Base-by-base conservation (phyloP, 345 rosid genomes). In the Balakata baccata region DNA sequence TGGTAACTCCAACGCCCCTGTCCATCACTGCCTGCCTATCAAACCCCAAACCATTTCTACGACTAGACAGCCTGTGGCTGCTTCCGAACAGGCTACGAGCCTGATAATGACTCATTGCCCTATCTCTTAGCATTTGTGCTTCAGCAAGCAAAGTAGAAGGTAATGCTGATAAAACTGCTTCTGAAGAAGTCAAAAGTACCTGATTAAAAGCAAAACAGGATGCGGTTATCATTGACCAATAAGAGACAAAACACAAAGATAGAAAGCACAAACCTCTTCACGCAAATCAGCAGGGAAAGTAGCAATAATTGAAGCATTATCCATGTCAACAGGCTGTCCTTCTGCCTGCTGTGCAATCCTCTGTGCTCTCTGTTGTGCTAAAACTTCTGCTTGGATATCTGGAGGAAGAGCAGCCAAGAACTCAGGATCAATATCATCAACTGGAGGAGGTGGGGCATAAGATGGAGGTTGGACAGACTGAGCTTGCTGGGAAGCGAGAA, bases 321-420 rank as follows among this genome's bases (percentile, higher is more conserved):
- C 98, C 98, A 94, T 94, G 81, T 94, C 98, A 75, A 90, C 98
- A 64, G 98, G 98, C 78, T 92, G 98, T 62, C 97, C 97, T 76
- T 89, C 89, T 74, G 97, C 93, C 80, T 92, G 98, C 75, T 89
- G 98, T 38, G 89, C 89, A 70, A 88, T 85, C 82, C 97, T 83
- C 79, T 92, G 98, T 54, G 91, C 95, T 83, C 98, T 88, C 85
- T 94, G 98, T 74, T 94, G 98, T 68, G 98, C 98, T 86, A 94
- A 85, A 75, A 94, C 98, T 82, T 94, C 98, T 75, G 98, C 92
- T 81, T 94, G 98, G 68, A 94, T 94, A 77, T 94, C 98, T 59
- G 94, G 94, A n/a, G 98, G 98, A 73, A 94, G 91, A 56, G 98
- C 98, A 74, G 98, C 98, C 82, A 94, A 83, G 81, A 94, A 94